Evolutionary conservation across 345 rosid genomes (phyloP), one percentile per base, ranked within the genome.

Genomic region (Reutealis trisperma): DNA sequence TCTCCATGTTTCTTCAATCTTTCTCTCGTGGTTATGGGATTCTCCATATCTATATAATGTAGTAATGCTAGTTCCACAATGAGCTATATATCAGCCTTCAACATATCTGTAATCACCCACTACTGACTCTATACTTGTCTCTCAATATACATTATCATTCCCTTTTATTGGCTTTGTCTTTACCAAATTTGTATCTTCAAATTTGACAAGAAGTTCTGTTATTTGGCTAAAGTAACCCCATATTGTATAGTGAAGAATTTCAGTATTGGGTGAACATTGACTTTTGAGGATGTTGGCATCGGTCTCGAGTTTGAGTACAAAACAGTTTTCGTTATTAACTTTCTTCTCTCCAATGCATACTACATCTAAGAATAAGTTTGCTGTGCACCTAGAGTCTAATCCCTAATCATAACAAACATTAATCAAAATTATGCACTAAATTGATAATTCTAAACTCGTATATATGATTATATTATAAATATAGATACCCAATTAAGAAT

Each of bases 161-260:
- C 88, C 88, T n/a, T 74, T 85, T 0, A 59, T 42, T 3, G 91
- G 77, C 57, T 90, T 92, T 88, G 90, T 94, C 62, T 84, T 85
- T 12, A 93, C 91, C 15, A 93, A 73, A 76, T 89, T 93, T 45
- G 93, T 87, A 70, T 95, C 99, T 78, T 90, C 88, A 55, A 95
- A 85, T 70, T 90, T 88, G 24, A 84, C 79, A 8, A 95, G 87
- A 15, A 95, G 83, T 25, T 98, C 98, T 6, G 97, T 91, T 30
- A 93, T 78, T 73, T 93, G 98, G 91, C 99, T 90, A 87, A 95
- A 93, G 82, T 86, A 89, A 7, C 99, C 99, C 98, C 99, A 88
- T n/a, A 93, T 75, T 0, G 86, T 92, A 68, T 95, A 98, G 84
- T 93, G 96, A 51, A 89, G 57, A 34, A 95, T 86, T 73, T 93